phyloP scores from a whole-genome alignment of 2,329 filamentous ascomycete species.

The Aureobasidium sp. region DNA sequence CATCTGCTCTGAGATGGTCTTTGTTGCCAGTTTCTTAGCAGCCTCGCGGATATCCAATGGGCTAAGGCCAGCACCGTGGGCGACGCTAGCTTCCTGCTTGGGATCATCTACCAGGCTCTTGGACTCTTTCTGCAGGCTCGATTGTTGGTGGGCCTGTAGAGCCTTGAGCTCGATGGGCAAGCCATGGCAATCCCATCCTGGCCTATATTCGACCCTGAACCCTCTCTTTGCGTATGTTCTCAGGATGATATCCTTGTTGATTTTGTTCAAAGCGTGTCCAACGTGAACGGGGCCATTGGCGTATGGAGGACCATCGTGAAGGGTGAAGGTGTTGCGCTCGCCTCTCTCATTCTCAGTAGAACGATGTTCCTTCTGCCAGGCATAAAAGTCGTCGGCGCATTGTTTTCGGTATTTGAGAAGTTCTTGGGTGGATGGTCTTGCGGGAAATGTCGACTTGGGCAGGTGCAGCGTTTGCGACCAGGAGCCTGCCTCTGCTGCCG shows the following conservation, averaged over 20 bases:
- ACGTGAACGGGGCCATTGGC: constrained; percentile 89
- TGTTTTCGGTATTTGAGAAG: constrained; percentile 57
- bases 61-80: constrained; percentile 29
- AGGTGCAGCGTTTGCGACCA: constrained; percentile 42
- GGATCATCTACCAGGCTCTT: constrained; percentile 27
- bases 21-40: constrained; percentile 58
- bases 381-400: constrained; percentile 83
- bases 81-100: constrained; percentile 25
- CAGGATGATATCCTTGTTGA: constrained; percentile 89
- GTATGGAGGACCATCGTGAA: constrained; percentile 96
- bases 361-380: constrained; percentile 63
- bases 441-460: constrained; percentile 43
- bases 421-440: constrained; percentile 35
- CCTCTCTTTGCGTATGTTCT: constrained; percentile 74
- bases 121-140: constrained; percentile 30
- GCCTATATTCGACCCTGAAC: constrained; percentile 69
- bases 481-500: constrained; percentile 19
- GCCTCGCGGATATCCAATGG: constrained; percentile 54
- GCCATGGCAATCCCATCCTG: constrained; percentile 97
- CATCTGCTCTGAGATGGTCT: constrained; percentile 67
- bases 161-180: constrained; percentile 96
- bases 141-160: constrained; percentile 49
- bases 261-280: constrained; percentile 93
- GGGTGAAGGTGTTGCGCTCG: constrained; percentile 57
- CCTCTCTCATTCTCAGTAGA: constrained; percentile 32